Conservation (phyloP, 768 basidiomycete species). For the Boletus sensibilis region DNA sequence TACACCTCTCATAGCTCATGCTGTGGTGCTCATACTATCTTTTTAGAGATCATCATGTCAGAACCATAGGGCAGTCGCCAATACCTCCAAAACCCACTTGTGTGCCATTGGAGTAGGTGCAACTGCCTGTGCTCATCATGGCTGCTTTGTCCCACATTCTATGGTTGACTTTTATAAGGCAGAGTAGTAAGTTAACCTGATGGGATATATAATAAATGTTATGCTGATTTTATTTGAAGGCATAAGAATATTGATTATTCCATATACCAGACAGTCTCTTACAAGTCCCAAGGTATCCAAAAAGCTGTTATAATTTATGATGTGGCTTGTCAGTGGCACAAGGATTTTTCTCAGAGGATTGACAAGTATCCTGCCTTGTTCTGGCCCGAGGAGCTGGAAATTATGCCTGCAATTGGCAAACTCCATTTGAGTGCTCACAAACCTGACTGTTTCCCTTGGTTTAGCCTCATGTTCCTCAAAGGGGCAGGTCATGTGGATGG, state of each 20-base stretch:
- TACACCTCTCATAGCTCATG: too few species aligned
- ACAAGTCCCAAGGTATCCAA: neutral
- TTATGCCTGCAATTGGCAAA: slow-evolving; percentile 22
- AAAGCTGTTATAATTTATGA: slow-evolving; percentile 28
- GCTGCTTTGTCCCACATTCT: slow-evolving; percentile 25
- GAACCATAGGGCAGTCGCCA: neutral
- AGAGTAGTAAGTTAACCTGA: slow-evolving; percentile 4
- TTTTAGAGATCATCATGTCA: neutral
- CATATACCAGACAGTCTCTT: slow-evolving; percentile 19
- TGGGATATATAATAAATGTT: too few species aligned
- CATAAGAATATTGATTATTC: slow-evolving; percentile 33
- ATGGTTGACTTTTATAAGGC: slow-evolving; percentile 35
- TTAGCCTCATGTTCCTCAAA: slow-evolving; percentile 12
- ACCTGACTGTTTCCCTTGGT: slow-evolving; percentile 5
- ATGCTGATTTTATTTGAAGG: too few species aligned
- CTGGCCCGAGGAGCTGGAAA: neutral
- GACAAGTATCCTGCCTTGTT: neutral
- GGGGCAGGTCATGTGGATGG: slow-evolving; percentile 33
- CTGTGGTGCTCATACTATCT: too few species aligned
- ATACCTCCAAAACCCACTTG: neutral
- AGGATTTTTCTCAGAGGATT: too few species aligned
- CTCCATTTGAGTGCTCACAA: slow-evolving; percentile 35
- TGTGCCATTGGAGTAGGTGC: neutral
- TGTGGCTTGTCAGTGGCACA: slow-evolving; percentile 32
- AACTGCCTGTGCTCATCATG: neutral